Conservation (phyloP, 345 rosid species). For the Salix brachista region DNA sequence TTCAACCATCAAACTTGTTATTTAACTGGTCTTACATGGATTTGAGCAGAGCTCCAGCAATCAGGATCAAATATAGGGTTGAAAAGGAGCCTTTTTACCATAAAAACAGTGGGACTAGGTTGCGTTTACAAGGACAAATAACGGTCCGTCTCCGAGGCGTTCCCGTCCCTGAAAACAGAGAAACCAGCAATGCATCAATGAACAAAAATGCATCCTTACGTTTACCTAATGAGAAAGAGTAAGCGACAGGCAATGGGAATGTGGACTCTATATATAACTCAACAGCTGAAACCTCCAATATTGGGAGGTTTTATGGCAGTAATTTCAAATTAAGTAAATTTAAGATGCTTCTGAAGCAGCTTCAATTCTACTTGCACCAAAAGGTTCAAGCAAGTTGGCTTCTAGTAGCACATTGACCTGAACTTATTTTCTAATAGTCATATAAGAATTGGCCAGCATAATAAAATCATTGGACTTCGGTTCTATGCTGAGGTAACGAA, state of each 20-base stretch:
- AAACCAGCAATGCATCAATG: background rate
- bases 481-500: background rate
- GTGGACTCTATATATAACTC: no score
- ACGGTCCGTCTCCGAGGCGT: constrained; percentile 64
- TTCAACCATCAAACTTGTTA: background rate
- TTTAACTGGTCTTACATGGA: background rate
- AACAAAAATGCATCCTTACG: background rate
- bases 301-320: no score
- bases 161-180: constrained; percentile 63
- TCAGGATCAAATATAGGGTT: background rate
- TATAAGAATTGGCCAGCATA: background rate
- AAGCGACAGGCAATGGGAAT: background rate
- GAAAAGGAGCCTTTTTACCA: background rate
- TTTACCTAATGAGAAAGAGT: background rate
- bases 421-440: background rate
- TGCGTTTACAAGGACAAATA: constrained; percentile 69
- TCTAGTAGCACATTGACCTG: background rate
- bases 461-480: background rate
- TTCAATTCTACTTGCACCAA: background rate
- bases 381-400: background rate
- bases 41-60: constrained; percentile 17
- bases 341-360: no score
- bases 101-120: constrained; percentile 19
- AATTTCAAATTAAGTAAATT: no score
- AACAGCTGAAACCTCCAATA: no score